Evolutionary conservation across 352 stramenopile species (phyloP).

Genomic region (Globisporangium camurandrum): DNA sequence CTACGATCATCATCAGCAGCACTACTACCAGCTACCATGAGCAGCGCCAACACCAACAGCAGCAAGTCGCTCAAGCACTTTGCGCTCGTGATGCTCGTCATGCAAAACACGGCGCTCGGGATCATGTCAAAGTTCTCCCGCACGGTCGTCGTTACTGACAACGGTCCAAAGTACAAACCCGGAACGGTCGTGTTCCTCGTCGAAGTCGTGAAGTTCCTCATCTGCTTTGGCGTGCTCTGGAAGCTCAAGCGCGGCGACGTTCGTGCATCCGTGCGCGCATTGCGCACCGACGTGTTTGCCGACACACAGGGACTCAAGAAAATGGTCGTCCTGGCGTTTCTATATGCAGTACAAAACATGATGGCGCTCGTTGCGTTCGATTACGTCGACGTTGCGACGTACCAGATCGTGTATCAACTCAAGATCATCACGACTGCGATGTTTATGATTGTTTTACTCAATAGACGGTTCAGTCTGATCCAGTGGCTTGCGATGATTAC

Average conservation of each 20-base stretch:
- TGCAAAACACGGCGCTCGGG: constrained; percentile 81
- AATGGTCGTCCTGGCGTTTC: constrained; percentile 78
- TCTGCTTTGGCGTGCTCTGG: constrained; percentile 72
- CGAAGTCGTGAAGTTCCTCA: constrained; percentile 73
- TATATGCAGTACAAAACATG: constrained; percentile 86
- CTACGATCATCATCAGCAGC: background rate
- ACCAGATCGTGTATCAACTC: constrained; percentile 88
- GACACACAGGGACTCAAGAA: constrained; percentile 74
- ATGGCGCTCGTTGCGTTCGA: constrained; percentile 83
- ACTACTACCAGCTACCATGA: constrained; percentile 13
- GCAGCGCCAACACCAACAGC: no score
- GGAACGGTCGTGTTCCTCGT: constrained; percentile 76
- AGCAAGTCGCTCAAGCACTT: constrained; percentile 51
- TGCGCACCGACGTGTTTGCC: constrained; percentile 74
- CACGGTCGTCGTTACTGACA: no score
- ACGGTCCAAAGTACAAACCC: constrained; percentile 76
- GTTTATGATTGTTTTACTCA: constrained; percentile 86
- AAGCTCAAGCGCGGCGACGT: constrained; percentile 54
- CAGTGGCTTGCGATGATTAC: constrained; percentile 82
- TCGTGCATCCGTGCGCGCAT: constrained; percentile 38
- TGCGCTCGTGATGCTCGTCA: constrained; percentile 80
- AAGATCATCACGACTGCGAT: constrained; percentile 89
- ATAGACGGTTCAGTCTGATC: constrained; percentile 73
- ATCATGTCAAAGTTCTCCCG: constrained; percentile 87
- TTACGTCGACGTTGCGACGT: constrained; percentile 85